Conservation (phyloP, 768 basidiomycete species). For the Imleria badia region DNA sequence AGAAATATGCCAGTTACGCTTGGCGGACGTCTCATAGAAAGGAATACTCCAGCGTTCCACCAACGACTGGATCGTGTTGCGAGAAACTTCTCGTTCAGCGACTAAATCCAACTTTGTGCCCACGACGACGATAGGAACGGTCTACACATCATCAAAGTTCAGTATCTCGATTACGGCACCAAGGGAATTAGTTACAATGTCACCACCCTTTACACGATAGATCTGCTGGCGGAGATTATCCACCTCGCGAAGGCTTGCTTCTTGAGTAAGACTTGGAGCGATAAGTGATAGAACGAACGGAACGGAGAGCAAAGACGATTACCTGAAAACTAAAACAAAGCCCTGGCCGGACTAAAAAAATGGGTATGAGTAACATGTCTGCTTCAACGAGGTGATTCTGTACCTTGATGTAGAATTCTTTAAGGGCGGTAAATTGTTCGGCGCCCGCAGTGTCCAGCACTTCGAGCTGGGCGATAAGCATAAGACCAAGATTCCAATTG, state of each 20-base stretch:
- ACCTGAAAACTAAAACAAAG: slow-evolving; percentile 85
- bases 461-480: slow-evolving; percentile 54
- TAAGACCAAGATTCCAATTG: slow-evolving; percentile 14
- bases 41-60: slow-evolving; percentile 67
- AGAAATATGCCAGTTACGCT: slow-evolving; percentile 75
- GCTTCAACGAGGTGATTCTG: neutral
- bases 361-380: neutral
- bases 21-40: slow-evolving; percentile 88
- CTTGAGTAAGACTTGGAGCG: slow-evolving; percentile 66
- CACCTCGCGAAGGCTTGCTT: slow-evolving; percentile 77
- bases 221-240: slow-evolving; percentile 81
- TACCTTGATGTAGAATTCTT: slow-evolving; percentile 82
- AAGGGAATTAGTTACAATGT: slow-evolving; percentile 43
- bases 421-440: slow-evolving; percentile 81
- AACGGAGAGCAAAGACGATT: neutral
- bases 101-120: slow-evolving; percentile 84
- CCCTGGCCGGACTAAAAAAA: slow-evolving; percentile 62
- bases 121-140: slow-evolving; percentile 79
- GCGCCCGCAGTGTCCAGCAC: slow-evolving; percentile 82
- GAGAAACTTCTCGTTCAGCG: slow-evolving; percentile 76
- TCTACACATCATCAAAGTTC: slow-evolving; percentile 33
- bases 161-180: neutral
- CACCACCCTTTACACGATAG: slow-evolving; percentile 72
- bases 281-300: neutral
- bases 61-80: slow-evolving; percentile 60